phyloP scores from a whole-genome alignment of 345 rosid genomes.

The Streptanthus diversifolius region DNA sequence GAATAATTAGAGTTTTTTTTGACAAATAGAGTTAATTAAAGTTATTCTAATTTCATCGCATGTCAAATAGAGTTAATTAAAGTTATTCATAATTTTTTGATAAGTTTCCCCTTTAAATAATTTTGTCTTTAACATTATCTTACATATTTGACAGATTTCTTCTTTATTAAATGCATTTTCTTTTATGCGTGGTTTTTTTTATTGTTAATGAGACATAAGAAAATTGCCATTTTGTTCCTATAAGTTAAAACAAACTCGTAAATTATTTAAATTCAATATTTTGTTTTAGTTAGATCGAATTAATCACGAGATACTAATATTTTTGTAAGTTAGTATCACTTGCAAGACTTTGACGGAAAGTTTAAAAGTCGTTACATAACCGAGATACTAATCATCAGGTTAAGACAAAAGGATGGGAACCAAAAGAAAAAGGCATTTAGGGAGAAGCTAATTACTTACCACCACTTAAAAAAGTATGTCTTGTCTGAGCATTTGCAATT shows the following conservation, averaged over 20 bases:
- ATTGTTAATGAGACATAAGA: too few species aligned
- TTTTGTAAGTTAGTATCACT: not conserved
- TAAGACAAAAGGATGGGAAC: not conserved
- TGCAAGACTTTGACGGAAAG: not conserved
- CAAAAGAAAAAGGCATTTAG: not conserved
- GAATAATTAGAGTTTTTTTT: not conserved
- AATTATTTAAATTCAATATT: not conserved
- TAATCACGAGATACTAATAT: not conserved
- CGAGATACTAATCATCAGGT: not conserved
- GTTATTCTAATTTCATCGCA: not conserved
- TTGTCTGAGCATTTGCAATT: slow-evolving; percentile 4
- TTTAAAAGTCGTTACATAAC: not conserved
- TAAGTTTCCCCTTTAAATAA: too few species aligned
- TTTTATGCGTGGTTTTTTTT: too few species aligned
- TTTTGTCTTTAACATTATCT: too few species aligned
- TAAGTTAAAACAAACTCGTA: not conserved
- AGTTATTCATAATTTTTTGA: too few species aligned
- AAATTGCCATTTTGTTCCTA: not conserved
- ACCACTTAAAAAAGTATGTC: not conserved
- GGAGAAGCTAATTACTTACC: slow-evolving; percentile 15
- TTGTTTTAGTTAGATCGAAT: not conserved
- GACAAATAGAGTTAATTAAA: too few species aligned
- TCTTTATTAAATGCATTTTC: too few species aligned
- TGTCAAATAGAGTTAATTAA: too few species aligned
- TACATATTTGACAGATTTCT: too few species aligned